Evolutionary conservation across 495 filamentous ascomycete species (phyloP), one percentile per base, ranked within the genome.

Genomic region (Neurospora sublineolata): DNA sequence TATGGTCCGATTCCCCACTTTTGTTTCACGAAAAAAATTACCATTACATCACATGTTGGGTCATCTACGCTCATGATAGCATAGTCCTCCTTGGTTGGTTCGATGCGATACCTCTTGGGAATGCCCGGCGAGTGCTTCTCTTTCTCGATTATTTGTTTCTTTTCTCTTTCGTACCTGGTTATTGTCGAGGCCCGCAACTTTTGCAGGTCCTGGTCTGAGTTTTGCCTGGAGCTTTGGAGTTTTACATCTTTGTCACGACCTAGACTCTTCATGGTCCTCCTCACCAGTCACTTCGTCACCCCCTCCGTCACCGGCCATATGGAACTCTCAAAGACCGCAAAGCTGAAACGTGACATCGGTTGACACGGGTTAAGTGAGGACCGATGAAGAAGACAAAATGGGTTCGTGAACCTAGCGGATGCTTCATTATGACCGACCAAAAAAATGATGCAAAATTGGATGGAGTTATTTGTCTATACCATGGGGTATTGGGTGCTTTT

Each of bases 21-120:
- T 33, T 60, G 20, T 64, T 70, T 42, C 38, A 33, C 37, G 27
- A 58, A 70, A 30, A 69, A 58, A 52, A 70, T 70, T 70, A 70
- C 69, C 69, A 58, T 42, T 42, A 70, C 42, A 60, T 42, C 42
- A 37, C 42, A 67, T 37, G 27, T 36, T 30, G 30, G 42, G 30
- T 70, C 41, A 60, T 60, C 27, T 60, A 60, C 52, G 12, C 52
- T 60, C 27, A 16, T 33, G 14, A 27, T 60, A 60, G 23, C 52
- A 60, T 60, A 18, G 41, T 64, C 41, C 14, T 37, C 69, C 52
- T 36, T 36, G n/a, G 30, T 37, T 18, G 33, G 36, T 20, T 20
- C 16, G 6, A 20, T 30, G 30, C 30, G 33, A 37, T 20, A 20
- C 23, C 33, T 20, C 33, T 18, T 68, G 38, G 36, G 16, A n/a